Evolutionary conservation across 2,329 filamentous ascomycete genomes (phyloP).

Genomic region (Monosporascus ibericus): DNA sequence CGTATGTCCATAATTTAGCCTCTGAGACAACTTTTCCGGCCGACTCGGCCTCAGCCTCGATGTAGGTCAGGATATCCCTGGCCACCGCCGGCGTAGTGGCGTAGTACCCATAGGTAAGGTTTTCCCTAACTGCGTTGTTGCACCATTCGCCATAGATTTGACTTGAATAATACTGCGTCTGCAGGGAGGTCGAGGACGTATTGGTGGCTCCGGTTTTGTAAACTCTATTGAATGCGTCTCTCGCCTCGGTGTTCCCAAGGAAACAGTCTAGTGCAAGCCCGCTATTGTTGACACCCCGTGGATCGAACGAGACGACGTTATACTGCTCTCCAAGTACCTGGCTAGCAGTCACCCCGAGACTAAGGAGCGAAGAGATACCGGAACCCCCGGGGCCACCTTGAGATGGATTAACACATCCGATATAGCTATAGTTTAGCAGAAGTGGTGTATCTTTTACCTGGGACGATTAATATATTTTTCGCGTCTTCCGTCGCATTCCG

Average conservation of each 20-base stretch:
- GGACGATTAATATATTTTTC: slow-evolving; percentile 20
- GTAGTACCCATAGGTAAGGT: slow-evolving; percentile 23
- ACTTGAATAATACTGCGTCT: slow-evolving; percentile 24
- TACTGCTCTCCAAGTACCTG: slow-evolving; percentile 32
- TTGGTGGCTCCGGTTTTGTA: slow-evolving; percentile 22
- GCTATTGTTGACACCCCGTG: slow-evolving; percentile 33
- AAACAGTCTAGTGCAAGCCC: slow-evolving; percentile 24
- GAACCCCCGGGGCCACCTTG: slow-evolving; percentile 32
- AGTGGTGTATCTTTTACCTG: slow-evolving; percentile 16
- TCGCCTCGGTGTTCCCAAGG: slow-evolving; percentile 20
- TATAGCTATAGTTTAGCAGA: not conserved
- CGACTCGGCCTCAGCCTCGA: slow-evolving; percentile 22
- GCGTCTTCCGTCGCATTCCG: slow-evolving; percentile 24
- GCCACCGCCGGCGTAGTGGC: slow-evolving; percentile 25
- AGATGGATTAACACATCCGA: slow-evolving; percentile 6
- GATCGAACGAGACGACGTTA: slow-evolving; percentile 36
- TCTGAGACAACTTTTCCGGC: slow-evolving; percentile 16
- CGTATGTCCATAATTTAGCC: slow-evolving; percentile 20
- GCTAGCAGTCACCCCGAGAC: slow-evolving; percentile 10
- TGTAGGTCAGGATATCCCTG: slow-evolving; percentile 24
- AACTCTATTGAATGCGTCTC: slow-evolving; percentile 18
- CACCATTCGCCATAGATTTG: slow-evolving; percentile 28
- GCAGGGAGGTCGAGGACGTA: slow-evolving; percentile 20
- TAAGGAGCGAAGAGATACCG: slow-evolving; percentile 25
- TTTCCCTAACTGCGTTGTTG: slow-evolving; percentile 20